These are phyloP conservation scores for Penicillium sp. DNA, from an alignment of 2,329 filamentous ascomycete genomes.

Conservation along the genomic window DNA sequence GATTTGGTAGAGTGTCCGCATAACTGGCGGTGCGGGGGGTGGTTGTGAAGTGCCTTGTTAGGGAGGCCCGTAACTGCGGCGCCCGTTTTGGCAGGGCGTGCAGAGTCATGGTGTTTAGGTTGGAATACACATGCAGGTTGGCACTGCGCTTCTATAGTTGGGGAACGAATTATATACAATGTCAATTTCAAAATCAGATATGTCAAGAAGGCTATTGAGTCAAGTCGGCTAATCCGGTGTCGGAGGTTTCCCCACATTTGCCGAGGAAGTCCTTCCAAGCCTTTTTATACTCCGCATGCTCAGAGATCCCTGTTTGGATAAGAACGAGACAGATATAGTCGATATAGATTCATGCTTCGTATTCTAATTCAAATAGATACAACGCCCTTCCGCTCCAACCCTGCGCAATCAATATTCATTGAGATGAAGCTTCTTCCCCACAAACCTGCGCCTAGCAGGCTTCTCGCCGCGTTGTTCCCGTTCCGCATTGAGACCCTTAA, in stretches of 20 bases:
- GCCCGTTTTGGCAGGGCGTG: constrained; percentile 21
- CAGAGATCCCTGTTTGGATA: too few relatives aligned
- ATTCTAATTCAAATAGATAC: neutral
- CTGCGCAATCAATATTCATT: constrained; percentile 40
- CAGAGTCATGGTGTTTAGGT: constrained; percentile 17
- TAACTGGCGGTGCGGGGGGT: constrained; percentile 39
- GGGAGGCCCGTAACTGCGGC: constrained; percentile 7
- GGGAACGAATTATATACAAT: neutral
- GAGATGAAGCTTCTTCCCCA: constrained; percentile 49
- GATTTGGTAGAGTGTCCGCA: constrained; percentile 61
- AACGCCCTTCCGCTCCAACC: neutral
- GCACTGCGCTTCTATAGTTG: neutral
- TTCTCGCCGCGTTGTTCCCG: constrained; percentile 36
- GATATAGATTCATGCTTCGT: neutral
- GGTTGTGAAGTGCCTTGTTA: constrained; percentile 30
- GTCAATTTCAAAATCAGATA: neutral
- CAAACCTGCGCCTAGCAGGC: constrained; percentile 37
- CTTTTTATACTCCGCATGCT: neutral
- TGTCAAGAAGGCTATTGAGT: constrained; percentile 11
- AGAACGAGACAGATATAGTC: neutral
- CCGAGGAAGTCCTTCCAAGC: neutral
- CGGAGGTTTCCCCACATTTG: constrained; percentile 17
- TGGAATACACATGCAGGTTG: neutral
- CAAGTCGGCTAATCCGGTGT: constrained; percentile 19
- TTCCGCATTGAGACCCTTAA: constrained; percentile 58